Percentiles rank a stretch among this genome's conserved stretches.
These are phyloP conservation scores for Zalaria sp. DNA, from an alignment of 2,329 filamentous ascomycete species.

Conservation along the genomic window DNA sequence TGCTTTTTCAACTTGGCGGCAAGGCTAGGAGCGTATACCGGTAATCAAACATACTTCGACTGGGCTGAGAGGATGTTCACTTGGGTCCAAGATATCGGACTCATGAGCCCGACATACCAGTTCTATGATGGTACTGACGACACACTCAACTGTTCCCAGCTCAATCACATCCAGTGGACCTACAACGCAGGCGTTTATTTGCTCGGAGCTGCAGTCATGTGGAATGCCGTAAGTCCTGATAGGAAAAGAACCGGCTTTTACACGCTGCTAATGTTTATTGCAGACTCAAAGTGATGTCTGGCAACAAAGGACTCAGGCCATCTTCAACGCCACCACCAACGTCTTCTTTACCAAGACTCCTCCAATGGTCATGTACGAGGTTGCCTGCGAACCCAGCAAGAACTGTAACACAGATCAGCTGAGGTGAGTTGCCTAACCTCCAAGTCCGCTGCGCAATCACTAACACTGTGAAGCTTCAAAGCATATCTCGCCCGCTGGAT, in stretches of 20 bases:
- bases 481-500: slow-evolving; percentile 34
- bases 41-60: slow-evolving; percentile 43
- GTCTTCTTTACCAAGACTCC: slow-evolving; percentile 25
- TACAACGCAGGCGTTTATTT: slow-evolving; percentile 29
- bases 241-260: neutral
- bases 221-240: slow-evolving; percentile 16
- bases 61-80: slow-evolving; percentile 38
- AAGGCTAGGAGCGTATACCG: slow-evolving; percentile 24
- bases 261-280: neutral
- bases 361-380: slow-evolving; percentile 28
- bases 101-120: slow-evolving; percentile 39
- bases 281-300: slow-evolving; percentile 10
- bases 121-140: slow-evolving; percentile 34
- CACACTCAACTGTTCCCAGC: slow-evolving; percentile 25
- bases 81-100: slow-evolving; percentile 30
- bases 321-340: slow-evolving; percentile 13
- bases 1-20: slow-evolving; percentile 37
- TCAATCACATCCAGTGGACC: slow-evolving; percentile 34
- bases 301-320: slow-evolving; percentile 10
- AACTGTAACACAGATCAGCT: slow-evolving; percentile 31
- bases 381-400: slow-evolving; percentile 25
- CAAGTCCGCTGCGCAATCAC: neutral
- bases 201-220: slow-evolving; percentile 33
- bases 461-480: slow-evolving; percentile 16
- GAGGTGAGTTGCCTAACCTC: slow-evolving; percentile 4